These are phyloP conservation scores for Nigrograna mackinnonii DNA, from an alignment of 2,329 filamentous ascomycete species.

Conservation along the genomic window DNA sequence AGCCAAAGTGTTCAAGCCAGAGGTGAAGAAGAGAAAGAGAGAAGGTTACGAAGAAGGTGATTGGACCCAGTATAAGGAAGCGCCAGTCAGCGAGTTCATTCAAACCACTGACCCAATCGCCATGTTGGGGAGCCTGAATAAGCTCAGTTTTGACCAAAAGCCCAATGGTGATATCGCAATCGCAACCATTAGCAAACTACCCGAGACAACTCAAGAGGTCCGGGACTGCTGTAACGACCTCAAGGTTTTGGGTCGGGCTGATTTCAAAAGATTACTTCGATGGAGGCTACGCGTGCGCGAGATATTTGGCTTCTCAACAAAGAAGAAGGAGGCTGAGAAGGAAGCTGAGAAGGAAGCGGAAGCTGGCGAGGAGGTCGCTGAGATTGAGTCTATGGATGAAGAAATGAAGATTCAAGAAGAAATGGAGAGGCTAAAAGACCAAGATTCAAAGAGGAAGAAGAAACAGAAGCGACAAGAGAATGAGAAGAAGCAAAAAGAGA, in stretches of 20 bases:
- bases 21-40: conserved; percentile 95
- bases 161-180: conserved; percentile 79
- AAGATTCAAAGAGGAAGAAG: conserved; percentile 75
- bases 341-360: conserved; percentile 44
- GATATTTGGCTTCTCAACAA: conserved; percentile 82
- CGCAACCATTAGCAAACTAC: conserved; percentile 80
- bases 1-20: conserved; percentile 96
- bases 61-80: conserved; percentile 88
- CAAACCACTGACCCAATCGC: conserved; percentile 91
- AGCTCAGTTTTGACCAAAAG: conserved; percentile 79
- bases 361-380: conserved; percentile 70
- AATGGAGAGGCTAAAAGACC: conserved; percentile 79
- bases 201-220: conserved; percentile 65
- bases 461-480: conserved; percentile 86
- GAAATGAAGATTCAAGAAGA: conserved; percentile 90
- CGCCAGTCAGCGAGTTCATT: conserved; percentile 88
- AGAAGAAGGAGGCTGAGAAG: conserved; percentile 61
- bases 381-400: conserved; percentile 90
- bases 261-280: conserved; percentile 86
- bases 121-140: conserved; percentile 85
- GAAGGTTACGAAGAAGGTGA: conserved; percentile 98
- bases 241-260: conserved; percentile 88
- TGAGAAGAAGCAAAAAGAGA: conserved; percentile 90
- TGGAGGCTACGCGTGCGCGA: conserved; percentile 91
- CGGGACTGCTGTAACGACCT: conserved; percentile 67